Evolutionary conservation across 768 basidiomycete species (phyloP).

Genomic region (Phylloporus rhodoxanthus): DNA sequence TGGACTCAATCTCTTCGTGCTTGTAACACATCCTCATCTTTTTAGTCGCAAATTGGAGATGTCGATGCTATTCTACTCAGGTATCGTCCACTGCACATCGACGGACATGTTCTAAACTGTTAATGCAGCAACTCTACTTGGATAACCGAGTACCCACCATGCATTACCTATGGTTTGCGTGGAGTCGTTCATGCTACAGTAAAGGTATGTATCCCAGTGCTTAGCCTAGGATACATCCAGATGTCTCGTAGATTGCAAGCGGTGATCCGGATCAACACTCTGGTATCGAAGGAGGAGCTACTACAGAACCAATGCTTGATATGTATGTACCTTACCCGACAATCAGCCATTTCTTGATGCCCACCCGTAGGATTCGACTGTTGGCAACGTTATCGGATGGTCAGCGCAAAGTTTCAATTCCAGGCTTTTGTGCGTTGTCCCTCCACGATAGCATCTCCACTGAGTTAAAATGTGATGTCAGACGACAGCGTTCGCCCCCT

Average conservation of each 20-base stretch:
- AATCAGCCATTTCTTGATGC: background rate
- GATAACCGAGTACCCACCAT: slow-evolving; percentile 89
- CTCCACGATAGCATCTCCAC: background rate
- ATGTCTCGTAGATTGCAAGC: slow-evolving; percentile 52
- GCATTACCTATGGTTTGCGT: slow-evolving; percentile 90
- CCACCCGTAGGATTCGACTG: slow-evolving; percentile 58
- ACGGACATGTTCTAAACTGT: background rate
- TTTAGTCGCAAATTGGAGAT: slow-evolving; percentile 71
- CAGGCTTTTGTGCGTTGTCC: slow-evolving; percentile 69
- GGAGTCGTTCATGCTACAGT: slow-evolving; percentile 89
- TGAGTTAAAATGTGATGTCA: slow-evolving; percentile 24
- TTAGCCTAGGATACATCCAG: background rate
- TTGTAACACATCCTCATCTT: slow-evolving; percentile 2
- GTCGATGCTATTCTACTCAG: slow-evolving; percentile 89
- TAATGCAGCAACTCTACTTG: slow-evolving; percentile 85
- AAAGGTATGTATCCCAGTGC: slow-evolving; percentile 41
- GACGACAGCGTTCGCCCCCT: slow-evolving; percentile 73
- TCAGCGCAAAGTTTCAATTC: slow-evolving; percentile 57
- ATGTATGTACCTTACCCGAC: slow-evolving; percentile 46
- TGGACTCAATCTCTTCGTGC: slow-evolving; percentile 1
- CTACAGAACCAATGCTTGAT: slow-evolving; percentile 87
- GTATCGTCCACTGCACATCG: slow-evolving; percentile 31
- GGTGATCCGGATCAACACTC: slow-evolving; percentile 81
- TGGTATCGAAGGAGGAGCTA: slow-evolving; percentile 88
- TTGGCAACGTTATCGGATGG: slow-evolving; percentile 64